These are phyloP conservation scores for Ambrosia trifida DNA, from an alignment of 129 eudicot species.

Conservation along the genomic window DNA sequence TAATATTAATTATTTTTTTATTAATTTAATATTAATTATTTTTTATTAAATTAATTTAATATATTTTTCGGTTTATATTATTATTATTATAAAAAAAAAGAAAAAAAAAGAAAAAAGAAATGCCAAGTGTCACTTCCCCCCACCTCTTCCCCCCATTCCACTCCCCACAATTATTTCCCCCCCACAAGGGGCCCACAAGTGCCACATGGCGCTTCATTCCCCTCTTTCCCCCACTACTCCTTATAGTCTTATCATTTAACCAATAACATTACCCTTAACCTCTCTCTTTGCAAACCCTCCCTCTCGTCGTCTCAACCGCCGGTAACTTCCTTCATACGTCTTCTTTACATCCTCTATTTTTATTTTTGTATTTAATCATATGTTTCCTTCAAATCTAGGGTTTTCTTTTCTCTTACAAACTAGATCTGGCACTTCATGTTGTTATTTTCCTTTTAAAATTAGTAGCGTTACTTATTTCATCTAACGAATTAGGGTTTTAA, in stretches of 20 bases:
- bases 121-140: too few species aligned
- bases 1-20: too few species aligned
- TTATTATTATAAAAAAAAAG: too few species aligned
- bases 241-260: constrained; percentile 16
- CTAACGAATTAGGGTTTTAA: constrained; percentile 1
- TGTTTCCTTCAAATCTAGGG: constrained; percentile 12
- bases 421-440: neutral
- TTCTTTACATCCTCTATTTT: neutral
- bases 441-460: neutral
- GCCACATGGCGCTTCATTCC: too few species aligned
- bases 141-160: too few species aligned
- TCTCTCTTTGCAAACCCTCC: neutral
- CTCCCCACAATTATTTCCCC: too few species aligned
- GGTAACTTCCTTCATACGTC: neutral
- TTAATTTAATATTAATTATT: too few species aligned
- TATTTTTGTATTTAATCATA: neutral
- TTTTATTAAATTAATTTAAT: too few species aligned
- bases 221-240: too few species aligned
- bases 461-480: neutral
- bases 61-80: too few species aligned
- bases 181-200: too few species aligned
- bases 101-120: too few species aligned
- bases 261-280: neutral
- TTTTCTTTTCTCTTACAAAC: neutral
- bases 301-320: constrained; percentile 8